Evolutionary conservation across 257 asterid species (phyloP).

Genomic region (Solanum chmielewskii): DNA sequence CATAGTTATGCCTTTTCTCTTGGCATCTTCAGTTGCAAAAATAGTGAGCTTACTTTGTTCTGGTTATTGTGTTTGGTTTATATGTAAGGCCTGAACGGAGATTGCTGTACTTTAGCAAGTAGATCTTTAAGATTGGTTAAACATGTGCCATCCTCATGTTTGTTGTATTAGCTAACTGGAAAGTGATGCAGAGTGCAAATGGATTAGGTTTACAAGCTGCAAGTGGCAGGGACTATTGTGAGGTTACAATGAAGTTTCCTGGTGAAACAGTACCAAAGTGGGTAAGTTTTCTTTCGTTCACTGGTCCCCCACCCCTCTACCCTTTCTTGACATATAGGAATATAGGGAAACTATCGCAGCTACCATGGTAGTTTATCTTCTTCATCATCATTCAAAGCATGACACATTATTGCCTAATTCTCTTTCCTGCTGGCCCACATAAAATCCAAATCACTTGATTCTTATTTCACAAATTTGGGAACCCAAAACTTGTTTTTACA

Average conservation of each 20-base stretch:
- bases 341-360: background rate
- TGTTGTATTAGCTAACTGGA: background rate
- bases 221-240: constrained; percentile 53
- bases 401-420: background rate
- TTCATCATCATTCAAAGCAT: background rate
- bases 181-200: constrained; percentile 65
- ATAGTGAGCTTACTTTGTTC: background rate
- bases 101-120: background rate
- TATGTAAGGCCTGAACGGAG: background rate
- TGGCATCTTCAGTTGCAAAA: background rate
- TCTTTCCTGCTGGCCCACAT: background rate
- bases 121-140: background rate
- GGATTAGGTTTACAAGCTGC: constrained; percentile 92
- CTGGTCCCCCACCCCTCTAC: background rate
- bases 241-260: constrained; percentile 60
- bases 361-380: background rate
- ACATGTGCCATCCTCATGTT: background rate
- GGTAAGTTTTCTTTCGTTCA: constrained; percentile 37
- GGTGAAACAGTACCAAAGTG: constrained; percentile 74
- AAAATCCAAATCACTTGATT: background rate
- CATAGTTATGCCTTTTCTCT: background rate
- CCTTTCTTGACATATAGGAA: background rate
- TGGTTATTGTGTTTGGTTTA: background rate
- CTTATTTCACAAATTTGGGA: background rate
- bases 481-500: background rate